A percentile compares a stretch with the other conserved stretches of the same genome.
Evolutionary conservation across 805 yeast species (phyloP).

Genomic region (Ogataea salicorniae): DNA sequence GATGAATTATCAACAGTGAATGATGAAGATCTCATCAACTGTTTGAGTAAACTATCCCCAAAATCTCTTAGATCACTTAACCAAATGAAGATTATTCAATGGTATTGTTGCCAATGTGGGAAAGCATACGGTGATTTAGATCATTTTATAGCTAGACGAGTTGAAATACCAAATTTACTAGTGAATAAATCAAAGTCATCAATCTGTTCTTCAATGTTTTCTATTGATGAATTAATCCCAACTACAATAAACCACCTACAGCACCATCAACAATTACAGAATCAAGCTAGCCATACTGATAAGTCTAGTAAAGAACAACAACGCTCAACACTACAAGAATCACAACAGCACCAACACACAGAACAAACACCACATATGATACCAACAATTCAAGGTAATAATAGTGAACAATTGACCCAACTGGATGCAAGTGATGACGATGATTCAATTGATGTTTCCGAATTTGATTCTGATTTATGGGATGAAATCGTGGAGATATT

Average conservation of each 20-base stretch:
- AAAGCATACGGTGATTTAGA: conserved; percentile 24
- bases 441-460: background rate
- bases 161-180: background rate
- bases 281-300: background rate
- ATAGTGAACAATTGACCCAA: background rate
- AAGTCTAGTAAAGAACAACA: background rate
- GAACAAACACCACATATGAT: too few species aligned
- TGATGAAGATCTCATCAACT: conserved; percentile 5
- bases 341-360: too few species aligned
- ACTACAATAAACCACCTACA: background rate
- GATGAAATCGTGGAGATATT: conserved; percentile 10
- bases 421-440: background rate
- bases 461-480: conserved; percentile 6
- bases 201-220: background rate
- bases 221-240: background rate
- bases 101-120: conserved; percentile 31
- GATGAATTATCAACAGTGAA: background rate
- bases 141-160: conserved; percentile 10
- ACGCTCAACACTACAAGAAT: too few species aligned
- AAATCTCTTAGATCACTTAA: conserved; percentile 7
- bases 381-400: too few species aligned
- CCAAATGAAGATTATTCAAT: conserved; percentile 24
- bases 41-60: conserved; percentile 5
- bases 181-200: background rate
- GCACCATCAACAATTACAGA: background rate